Evolutionary conservation across 495 filamentous ascomycete genomes (phyloP), one percentile per base, ranked within the genome.

Genomic region (Usnea hakonensis): DNA sequence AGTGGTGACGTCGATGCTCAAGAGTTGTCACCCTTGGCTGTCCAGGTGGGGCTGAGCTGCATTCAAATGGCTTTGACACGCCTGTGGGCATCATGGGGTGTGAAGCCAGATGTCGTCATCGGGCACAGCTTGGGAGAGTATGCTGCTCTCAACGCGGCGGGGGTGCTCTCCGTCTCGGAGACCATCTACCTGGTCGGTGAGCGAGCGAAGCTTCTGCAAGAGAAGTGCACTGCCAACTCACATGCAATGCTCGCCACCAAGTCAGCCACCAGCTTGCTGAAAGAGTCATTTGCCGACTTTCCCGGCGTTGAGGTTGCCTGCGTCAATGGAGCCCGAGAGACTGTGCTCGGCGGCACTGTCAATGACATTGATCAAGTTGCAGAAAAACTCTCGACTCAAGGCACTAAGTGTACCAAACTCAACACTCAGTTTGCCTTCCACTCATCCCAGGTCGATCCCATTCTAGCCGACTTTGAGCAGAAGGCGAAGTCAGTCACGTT

Each of bases 51-150:
- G 28, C 79, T 90, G 33, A 83, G 82, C 23, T 90, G 85, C 64
- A 82, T 95, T 62, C 88, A 96, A 72, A 93, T 96, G 81, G 90
- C 91, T 5, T 77, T 95, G 56, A 86, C 89, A 28, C 85, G 84
- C 55, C 81, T 91, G 60, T 96, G 91, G 91, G 74, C 67, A 26
- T 86, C 89, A 10, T 87, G 90, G 81, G 91, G 89, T 40, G 79
- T 95, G 61, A 83, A 73, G 28, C 91, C 91, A 23, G 77, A 81
- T 57, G 87, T 85, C 43, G 89, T 95, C 3, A 77, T 96, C 40
- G 92, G 92, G 28, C 92, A 97, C 76, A 95, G 90, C 71, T 68
- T 86, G 16, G 91, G 91, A 61, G 91, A 96, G 71, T 96, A 93
- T 74, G 90, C 91, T 53, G 91, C 92, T 19, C 77, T 96, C 3